Conservation (phyloP, 2,329 filamentous ascomycete genomes). For the Fusarium lateritium region DNA sequence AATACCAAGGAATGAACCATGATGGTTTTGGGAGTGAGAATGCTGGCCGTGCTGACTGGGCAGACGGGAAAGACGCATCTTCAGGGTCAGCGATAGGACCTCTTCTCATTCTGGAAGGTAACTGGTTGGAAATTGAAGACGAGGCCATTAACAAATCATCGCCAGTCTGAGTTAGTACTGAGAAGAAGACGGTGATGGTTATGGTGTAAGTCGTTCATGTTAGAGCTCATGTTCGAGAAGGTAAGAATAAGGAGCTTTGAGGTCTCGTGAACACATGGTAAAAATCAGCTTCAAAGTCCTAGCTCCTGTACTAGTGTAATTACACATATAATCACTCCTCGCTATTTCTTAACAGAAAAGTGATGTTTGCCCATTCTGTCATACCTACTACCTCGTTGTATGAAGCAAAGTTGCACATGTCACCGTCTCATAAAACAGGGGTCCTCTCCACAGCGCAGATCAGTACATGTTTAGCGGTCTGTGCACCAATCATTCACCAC, state of each 20-base stretch:
- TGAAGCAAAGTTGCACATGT: not conserved
- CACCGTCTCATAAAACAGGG: not conserved
- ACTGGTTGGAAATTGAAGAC: conserved; percentile 25
- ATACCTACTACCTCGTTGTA: not conserved
- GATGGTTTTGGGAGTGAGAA: conserved; percentile 12
- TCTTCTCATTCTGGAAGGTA: conserved; percentile 37
- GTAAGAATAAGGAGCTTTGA: not conserved
- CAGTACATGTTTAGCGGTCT: not conserved
- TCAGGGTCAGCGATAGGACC: conserved; percentile 13
- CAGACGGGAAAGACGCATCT: conserved; percentile 30
- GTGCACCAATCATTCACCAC: conserved; percentile 45
- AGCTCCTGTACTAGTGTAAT: not conserved
- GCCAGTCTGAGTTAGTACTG: not conserved
- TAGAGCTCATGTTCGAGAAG: not conserved
- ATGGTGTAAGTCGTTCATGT: not conserved
- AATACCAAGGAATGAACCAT: not conserved
- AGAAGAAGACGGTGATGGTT: not conserved
- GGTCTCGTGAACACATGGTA: not conserved
- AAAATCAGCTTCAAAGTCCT: not conserved
- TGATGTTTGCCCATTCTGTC: too few relatives aligned
- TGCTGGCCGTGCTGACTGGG: conserved; percentile 10
- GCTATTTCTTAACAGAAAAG: too few relatives aligned
- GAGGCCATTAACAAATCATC: conserved; percentile 38
- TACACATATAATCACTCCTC: not conserved
- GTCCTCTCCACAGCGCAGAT: not conserved